These are phyloP conservation scores for Saccharomyces pastorianus DNA, from an alignment of 1,139 yeast species.

Conservation along the genomic window DNA sequence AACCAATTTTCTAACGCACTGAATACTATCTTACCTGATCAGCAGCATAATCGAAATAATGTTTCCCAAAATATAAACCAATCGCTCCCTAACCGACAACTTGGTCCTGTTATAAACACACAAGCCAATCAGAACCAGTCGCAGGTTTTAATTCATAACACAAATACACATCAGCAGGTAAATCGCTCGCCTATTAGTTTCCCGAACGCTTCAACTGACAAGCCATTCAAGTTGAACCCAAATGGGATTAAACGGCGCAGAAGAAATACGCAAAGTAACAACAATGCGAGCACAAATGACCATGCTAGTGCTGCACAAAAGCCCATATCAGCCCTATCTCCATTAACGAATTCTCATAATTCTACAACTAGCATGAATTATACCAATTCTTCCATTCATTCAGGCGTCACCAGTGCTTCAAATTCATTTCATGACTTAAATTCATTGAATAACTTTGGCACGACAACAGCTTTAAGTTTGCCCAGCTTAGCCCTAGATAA, in stretches of 20 bases:
- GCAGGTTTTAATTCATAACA: background rate
- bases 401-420: constrained; percentile 3
- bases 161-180: background rate
- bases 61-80: background rate
- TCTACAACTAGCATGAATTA: background rate
- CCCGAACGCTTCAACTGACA: constrained; percentile 1
- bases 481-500: background rate
- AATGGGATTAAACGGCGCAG: constrained; percentile 28
- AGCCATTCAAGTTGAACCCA: constrained; percentile 25
- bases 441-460: constrained; percentile 2
- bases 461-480: background rate
- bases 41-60: background rate
- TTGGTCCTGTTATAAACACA: background rate
- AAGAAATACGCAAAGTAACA: constrained; percentile 6
- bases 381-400: background rate
- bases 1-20: background rate
- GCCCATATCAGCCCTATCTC: constrained; percentile 2
- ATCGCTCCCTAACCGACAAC: background rate
- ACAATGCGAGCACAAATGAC: background rate
- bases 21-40: background rate
- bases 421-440: constrained; percentile 3
- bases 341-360: constrained; percentile 3
- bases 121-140: background rate
- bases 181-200: background rate
- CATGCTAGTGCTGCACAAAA: constrained; percentile 2